Evolutionary conservation across 371 early-diverging fungal genomes (phyloP).

Genomic region (Batkoa obscura): DNA sequence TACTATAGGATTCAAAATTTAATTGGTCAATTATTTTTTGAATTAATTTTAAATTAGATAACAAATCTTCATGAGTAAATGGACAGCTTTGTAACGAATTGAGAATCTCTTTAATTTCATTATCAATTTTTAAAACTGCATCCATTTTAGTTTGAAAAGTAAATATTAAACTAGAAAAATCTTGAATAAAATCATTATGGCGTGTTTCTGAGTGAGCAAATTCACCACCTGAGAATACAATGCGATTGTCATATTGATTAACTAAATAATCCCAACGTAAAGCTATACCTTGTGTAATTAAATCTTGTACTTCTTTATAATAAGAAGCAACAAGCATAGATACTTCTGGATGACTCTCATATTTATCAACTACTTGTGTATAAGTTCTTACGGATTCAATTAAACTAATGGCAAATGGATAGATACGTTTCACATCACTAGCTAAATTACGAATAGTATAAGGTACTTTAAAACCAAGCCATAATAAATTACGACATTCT

Average conservation of each 20-base stretch:
- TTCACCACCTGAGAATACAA: slow-evolving; percentile 22
- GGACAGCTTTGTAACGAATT: slow-evolving; percentile 68
- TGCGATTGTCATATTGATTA: slow-evolving; percentile 45
- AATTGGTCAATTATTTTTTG: slow-evolving; percentile 82
- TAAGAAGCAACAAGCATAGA: slow-evolving; percentile 71
- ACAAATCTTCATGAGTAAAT: slow-evolving; percentile 46
- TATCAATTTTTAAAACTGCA: slow-evolving; percentile 54
- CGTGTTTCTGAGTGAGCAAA: slow-evolving; percentile 57
- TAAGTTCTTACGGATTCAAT: slow-evolving; percentile 90
- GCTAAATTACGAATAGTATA: slow-evolving; percentile 81
- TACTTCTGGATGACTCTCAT: slow-evolving; percentile 57
- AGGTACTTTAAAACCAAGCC: slow-evolving; percentile 85
- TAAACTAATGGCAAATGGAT: slow-evolving; percentile 92
- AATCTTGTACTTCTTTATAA: slow-evolving; percentile 74
- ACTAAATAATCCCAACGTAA: slow-evolving; percentile 94
- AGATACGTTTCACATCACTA: slow-evolving; percentile 90
- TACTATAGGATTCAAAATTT: slow-evolving; percentile 83
- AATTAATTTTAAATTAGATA: slow-evolving; percentile 47
- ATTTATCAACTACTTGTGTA: slow-evolving; percentile 60
- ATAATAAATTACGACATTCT: slow-evolving; percentile 86
- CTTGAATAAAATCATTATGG: slow-evolving; percentile 84
- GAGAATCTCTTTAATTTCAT: slow-evolving; percentile 53
- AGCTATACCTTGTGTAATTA: slow-evolving; percentile 72
- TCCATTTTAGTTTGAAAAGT: slow-evolving; percentile 92
- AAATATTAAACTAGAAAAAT: slow-evolving; percentile 73